Conservation (phyloP, 2,329 filamentous ascomycete genomes). For the Aspergillus nomiae region DNA sequence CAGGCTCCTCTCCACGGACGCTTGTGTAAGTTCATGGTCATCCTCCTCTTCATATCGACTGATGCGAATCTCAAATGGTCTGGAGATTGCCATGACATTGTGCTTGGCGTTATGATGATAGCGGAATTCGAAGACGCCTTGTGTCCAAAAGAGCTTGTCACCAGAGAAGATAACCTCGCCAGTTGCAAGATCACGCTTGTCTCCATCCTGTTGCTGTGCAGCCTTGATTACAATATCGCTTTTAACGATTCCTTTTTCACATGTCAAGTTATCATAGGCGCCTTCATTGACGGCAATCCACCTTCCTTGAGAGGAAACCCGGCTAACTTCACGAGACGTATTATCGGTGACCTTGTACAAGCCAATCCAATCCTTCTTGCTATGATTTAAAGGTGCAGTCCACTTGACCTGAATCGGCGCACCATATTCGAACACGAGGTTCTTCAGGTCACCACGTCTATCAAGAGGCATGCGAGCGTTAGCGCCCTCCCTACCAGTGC, state of each 20-base stretch:
- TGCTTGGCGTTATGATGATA: conserved; percentile 95
- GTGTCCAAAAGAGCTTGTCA: conserved; percentile 96
- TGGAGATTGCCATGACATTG: conserved; percentile 89
- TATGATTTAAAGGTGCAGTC: conserved; percentile 84
- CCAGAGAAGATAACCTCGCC: conserved; percentile 87
- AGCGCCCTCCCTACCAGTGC: conserved; percentile 73
- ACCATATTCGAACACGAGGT: conserved; percentile 83
- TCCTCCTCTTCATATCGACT: conserved; percentile 72
- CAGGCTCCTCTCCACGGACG: conserved; percentile 73
- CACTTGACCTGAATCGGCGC: conserved; percentile 86
- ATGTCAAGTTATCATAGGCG: conserved; percentile 72
- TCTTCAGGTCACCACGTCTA: conserved; percentile 65
- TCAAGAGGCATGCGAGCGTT: conserved; percentile 67
- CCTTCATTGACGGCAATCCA: conserved; percentile 83
- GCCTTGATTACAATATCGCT: conserved; percentile 62
- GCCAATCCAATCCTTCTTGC: conserved; percentile 91
- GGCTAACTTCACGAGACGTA: conserved; percentile 77
- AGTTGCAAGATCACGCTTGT: conserved; percentile 62
- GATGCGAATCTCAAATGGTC: conserved; percentile 89
- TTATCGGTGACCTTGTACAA: conserved; percentile 97
- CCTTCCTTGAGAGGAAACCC: conserved; percentile 80
- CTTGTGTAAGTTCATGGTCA: conserved; percentile 62
- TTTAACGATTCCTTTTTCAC: conserved; percentile 74
- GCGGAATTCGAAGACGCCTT: conserved; percentile 93
- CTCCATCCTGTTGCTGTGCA: conserved; percentile 47